These are phyloP conservation scores for Metarhizium robertsii DNA, from an alignment of 2,329 filamentous ascomycete species.

Conservation along the genomic window DNA sequence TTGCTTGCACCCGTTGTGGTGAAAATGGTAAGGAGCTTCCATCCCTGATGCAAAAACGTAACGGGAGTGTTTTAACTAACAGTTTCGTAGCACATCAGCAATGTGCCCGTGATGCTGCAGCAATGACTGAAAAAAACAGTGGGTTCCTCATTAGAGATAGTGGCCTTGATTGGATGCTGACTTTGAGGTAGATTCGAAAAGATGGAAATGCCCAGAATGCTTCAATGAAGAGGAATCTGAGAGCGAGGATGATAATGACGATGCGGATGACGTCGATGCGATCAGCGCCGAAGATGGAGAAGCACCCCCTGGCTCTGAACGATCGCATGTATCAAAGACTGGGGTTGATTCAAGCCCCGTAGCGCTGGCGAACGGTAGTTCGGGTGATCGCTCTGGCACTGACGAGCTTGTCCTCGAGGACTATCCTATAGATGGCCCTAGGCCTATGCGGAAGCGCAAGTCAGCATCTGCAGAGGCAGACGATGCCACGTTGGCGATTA, in stretches of 20 bases:
- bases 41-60: constrained; percentile 12
- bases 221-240: constrained; percentile 17
- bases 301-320: constrained; percentile 14
- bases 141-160: constrained; percentile 3
- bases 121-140: constrained; percentile 25
- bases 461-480: constrained; percentile 61
- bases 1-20: constrained; percentile 68
- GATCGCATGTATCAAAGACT: constrained; percentile 27
- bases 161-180: constrained; percentile 13
- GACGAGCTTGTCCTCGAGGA: constrained; percentile 63
- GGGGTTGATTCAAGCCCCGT: constrained; percentile 19
- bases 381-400: constrained; percentile 56
- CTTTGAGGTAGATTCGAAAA: constrained; percentile 25
- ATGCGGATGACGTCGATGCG: constrained; percentile 19
- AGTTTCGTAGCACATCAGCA: constrained; percentile 69
- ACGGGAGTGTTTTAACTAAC: constrained; percentile 23
- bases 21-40: constrained; percentile 61
- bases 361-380: constrained; percentile 30
- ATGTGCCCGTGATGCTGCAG: constrained; percentile 64
- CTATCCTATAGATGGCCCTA: constrained; percentile 66
- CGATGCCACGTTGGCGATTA: constrained; percentile 39
- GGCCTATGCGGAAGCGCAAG: constrained; percentile 75
- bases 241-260: constrained; percentile 17
- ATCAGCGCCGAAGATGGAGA: constrained; percentile 14
- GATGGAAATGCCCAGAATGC: constrained; percentile 46